Evolutionary conservation across 805 yeast genomes (phyloP).

Genomic region (Citeromyces nyonsensis): DNA sequence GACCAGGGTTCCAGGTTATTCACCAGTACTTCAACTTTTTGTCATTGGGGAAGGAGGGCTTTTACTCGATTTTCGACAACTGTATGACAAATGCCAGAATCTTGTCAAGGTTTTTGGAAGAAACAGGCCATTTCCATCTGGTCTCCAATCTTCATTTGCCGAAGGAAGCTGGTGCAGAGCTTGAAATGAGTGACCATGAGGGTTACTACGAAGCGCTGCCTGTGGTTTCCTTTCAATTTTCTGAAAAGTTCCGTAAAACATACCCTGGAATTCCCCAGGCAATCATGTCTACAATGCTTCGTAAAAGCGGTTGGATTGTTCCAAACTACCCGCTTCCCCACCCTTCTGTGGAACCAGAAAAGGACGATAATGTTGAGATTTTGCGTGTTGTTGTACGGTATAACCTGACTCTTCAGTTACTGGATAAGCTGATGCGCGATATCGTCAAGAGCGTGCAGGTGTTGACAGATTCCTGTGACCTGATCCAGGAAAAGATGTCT

Average conservation of each 20-base stretch:
- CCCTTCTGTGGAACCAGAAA: constrained; percentile 23
- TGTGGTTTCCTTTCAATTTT: constrained; percentile 73
- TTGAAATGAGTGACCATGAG: constrained; percentile 16
- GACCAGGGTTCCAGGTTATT: constrained; percentile 86
- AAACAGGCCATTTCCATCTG: constrained; percentile 51
- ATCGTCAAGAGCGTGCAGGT: constrained; percentile 35
- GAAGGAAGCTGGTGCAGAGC: constrained; percentile 12
- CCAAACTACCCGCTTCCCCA: constrained; percentile 78
- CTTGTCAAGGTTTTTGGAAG: constrained; percentile 43
- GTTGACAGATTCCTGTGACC: constrained; percentile 29
- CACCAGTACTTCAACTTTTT: constrained; percentile 78
- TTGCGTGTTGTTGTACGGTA: constrained; percentile 74
- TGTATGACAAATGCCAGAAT: constrained; percentile 65
- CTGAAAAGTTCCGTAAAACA: constrained; percentile 33
- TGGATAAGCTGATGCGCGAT: constrained; percentile 51
- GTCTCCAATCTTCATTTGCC: constrained; percentile 67
- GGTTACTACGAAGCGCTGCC: constrained; percentile 68
- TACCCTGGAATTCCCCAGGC: constrained; percentile 80
- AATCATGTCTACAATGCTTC: constrained; percentile 51
- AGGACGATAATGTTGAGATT: constrained; percentile 37
- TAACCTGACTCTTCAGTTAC: constrained; percentile 43
- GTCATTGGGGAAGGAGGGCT: constrained; percentile 62
- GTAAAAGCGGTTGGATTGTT: constrained; percentile 74
- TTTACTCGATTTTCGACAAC: constrained; percentile 37
- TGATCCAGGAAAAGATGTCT: constrained; percentile 17